Percentiles rank a stretch among this genome's conserved stretches.
These are phyloP conservation scores for Gaeumannomyces sp. DNA, from an alignment of 2,329 filamentous ascomycete genomes.

Conservation along the genomic window DNA sequence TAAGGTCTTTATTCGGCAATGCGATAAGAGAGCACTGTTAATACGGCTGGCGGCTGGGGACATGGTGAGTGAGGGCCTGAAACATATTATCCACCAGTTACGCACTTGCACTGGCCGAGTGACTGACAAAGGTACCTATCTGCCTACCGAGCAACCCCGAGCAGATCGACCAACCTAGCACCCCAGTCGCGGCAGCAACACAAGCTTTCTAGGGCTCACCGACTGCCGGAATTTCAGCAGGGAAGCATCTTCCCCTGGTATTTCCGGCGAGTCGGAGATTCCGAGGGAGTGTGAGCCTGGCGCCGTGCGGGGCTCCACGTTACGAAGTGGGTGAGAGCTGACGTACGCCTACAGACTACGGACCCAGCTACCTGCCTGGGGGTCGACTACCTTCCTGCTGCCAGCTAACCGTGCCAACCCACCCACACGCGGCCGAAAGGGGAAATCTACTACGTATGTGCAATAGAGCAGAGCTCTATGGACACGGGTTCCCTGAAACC, in stretches of 20 bases:
- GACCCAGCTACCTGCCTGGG: background rate
- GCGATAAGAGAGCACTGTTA: background rate
- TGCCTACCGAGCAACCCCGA: no score
- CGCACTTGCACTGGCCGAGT: no score
- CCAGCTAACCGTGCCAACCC: background rate
- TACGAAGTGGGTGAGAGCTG: background rate
- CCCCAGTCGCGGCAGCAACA: background rate
- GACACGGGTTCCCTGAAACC: no score
- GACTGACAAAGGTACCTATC: background rate
- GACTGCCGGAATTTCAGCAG: background rate
- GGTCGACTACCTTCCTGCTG: background rate
- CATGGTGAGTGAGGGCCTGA: no score
- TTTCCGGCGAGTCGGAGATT: background rate
- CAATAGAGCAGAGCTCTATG: background rate
- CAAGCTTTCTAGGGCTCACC: background rate
- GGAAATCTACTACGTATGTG: background rate
- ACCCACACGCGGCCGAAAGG: background rate
- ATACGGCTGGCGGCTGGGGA: no score
- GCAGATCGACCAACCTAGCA: background rate
- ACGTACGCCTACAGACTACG: background rate
- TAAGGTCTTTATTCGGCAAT: background rate
- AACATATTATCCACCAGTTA: background rate
- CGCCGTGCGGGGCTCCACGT: background rate
- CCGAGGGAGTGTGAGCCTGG: background rate
- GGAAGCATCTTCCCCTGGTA: background rate